Evolutionary conservation across 2,329 filamentous ascomycete species (phyloP).

Genomic region (Neoscytalidium dimidiatum): DNA sequence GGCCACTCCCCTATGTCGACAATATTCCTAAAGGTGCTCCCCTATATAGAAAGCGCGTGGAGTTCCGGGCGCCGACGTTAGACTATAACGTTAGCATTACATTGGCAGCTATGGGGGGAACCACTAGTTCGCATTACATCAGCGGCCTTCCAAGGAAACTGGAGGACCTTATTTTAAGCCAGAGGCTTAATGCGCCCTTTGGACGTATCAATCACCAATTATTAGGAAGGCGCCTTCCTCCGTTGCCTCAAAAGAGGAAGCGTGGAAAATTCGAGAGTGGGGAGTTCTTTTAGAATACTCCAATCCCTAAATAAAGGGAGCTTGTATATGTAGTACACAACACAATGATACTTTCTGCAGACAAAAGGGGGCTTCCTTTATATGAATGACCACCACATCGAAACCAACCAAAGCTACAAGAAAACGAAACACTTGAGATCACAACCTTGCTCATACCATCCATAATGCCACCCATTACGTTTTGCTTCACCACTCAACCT

Average conservation of each 20-base stretch:
- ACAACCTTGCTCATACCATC: background rate
- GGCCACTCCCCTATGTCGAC: conserved; percentile 21
- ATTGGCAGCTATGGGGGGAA: conserved; percentile 8
- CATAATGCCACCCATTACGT: background rate
- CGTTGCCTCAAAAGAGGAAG: conserved; percentile 6
- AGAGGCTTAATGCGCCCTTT: conserved; percentile 23
- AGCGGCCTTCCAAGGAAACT: conserved; percentile 22
- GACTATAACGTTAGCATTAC: conserved; percentile 16
- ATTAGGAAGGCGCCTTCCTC: conserved; percentile 20
- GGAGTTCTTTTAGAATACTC: background rate
- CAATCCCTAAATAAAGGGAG: no score
- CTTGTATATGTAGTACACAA: background rate
- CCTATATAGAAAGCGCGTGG: conserved; percentile 20
- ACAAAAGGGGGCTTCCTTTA: no score
- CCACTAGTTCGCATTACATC: conserved; percentile 21
- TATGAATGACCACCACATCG: no score
- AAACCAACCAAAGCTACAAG: background rate
- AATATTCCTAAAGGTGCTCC: conserved; percentile 9
- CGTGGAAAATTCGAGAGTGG: background rate
- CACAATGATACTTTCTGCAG: no score
- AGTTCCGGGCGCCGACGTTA: conserved; percentile 7
- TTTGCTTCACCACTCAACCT: background rate
- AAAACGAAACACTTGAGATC: background rate
- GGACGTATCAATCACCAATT: conserved; percentile 18
- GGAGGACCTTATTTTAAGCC: conserved; percentile 17